phyloP scores from a whole-genome alignment of 352 stramenopile species.

The Globisporangium polare region DNA sequence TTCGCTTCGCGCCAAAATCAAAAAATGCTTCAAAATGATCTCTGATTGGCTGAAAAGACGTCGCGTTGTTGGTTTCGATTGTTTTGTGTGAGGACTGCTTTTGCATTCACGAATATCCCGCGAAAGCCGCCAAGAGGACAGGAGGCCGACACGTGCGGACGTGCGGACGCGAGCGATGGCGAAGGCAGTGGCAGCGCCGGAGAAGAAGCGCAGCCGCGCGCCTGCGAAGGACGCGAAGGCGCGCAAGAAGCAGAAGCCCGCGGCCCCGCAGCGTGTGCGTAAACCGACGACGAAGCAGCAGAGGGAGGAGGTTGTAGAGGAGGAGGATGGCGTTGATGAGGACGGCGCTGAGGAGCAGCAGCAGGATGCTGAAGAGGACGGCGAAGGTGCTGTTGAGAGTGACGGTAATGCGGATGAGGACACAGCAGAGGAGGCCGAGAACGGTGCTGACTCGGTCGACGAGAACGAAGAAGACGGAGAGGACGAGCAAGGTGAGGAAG shows the following conservation, averaged over 20 bases:
- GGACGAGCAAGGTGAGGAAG: neutral
- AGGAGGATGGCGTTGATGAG: neutral
- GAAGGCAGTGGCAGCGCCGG: slow-evolving; percentile 9
- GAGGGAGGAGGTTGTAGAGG: slow-evolving; percentile 1
- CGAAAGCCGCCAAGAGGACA: neutral
- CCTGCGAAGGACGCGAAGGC: neutral
- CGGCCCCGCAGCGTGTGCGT: neutral
- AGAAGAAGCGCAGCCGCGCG: slow-evolving; percentile 12
- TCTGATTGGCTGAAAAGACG: slow-evolving; percentile 13
- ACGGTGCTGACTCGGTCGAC: neutral
- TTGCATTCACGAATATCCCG: neutral
- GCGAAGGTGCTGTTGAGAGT: neutral
- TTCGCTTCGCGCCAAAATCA: slow-evolving; percentile 16
- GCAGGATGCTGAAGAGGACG: neutral
- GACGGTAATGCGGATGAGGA: neutral
- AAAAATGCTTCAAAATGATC: neutral
- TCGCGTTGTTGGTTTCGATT: slow-evolving; percentile 11
- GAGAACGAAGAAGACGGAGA: neutral
- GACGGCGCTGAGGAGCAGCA: neutral
- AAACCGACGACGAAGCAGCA: slow-evolving; percentile 4
- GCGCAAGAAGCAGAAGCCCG: slow-evolving; percentile 20
- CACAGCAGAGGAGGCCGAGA: neutral
- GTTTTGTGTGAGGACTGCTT: neutral
- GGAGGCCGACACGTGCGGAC: neutral
- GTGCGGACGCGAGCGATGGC: slow-evolving; percentile 2